Base-by-base conservation (phyloP, 1,139 yeast species). In the Blastobotrys persicus region DNA sequence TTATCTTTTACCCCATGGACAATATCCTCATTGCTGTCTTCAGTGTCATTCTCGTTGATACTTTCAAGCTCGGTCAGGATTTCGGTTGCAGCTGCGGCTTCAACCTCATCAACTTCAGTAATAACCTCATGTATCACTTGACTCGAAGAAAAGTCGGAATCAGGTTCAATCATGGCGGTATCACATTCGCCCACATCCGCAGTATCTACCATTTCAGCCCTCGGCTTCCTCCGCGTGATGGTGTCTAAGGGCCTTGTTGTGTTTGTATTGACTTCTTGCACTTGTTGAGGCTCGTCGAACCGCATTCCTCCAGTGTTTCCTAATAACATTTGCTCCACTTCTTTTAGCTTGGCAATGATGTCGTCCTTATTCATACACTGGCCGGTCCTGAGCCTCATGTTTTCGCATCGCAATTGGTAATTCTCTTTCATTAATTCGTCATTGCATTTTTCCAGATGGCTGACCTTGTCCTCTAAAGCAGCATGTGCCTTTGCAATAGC, bases 401-500 rank as follows among this genome's bases (percentile, higher is more conserved):
- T 56, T 39, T 59, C 59, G 14, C 55, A 55, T 17, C 57, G 46
- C 31, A 62, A 48, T 31, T 49, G 45, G 38, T 52, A 58, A 44
- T 61, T 62, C 42, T 62, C 65, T 39, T 55, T 52, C 39, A 56
- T 50, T 11, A 60, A 50, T 35, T 57, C 55, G 37, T 51, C 55
- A 34, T 51, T 47, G 28, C 49, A 51, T 11, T 49, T 45, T 45
- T 62, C 65, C 48, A 59, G 43, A 44, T 52, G 56, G 33, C 55
- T 45, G 32, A 61, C 53, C 47, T 53, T 58, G 16, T 58, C 57
- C 44, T 57, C 58, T 9, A 61, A 50, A 1, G 55, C 50, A 3
- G 63, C 56, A 41, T 59, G 60, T 7, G 63, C 53, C 42, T 55
- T 55, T 4, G 66, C 67, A 31, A 61, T 52, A 5, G 60, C 57